Evolutionary conservation across 176 grass and related monocot genomes (phyloP).

Genomic region (Carex pumila): DNA sequence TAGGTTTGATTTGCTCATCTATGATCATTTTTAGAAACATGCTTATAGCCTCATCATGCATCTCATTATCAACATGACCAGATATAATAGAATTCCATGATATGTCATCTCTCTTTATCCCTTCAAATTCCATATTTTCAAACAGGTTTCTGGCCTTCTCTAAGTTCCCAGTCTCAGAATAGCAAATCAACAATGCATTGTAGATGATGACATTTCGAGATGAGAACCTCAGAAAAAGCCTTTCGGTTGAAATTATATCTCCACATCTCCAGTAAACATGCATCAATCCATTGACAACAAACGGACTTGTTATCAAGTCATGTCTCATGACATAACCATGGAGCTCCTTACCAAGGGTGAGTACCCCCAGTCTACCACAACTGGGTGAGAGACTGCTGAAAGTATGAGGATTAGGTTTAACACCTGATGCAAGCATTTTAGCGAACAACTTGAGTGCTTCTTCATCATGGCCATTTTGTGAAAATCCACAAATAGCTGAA

Average conservation of each 20-base stretch:
- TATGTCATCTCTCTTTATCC: slow-evolving; percentile 20
- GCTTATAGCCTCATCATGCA: slow-evolving; percentile 14
- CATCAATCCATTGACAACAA: slow-evolving; percentile 26
- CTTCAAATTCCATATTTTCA: slow-evolving; percentile 22
- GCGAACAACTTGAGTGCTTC: slow-evolving; percentile 15
- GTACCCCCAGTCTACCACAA: slow-evolving; percentile 18
- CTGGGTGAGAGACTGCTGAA: slow-evolving; percentile 21
- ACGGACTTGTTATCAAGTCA: slow-evolving; percentile 9
- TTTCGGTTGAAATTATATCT: slow-evolving; percentile 2
- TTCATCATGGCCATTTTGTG: slow-evolving; percentile 24
- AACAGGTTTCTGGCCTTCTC: slow-evolving; percentile 22
- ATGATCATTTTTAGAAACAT: slow-evolving; percentile 24
- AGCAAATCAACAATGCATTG: slow-evolving; percentile 27
- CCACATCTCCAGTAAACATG: slow-evolving; percentile 26
- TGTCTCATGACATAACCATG: slow-evolving; percentile 26
- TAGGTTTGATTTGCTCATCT: slow-evolving; percentile 15
- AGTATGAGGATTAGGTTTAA: slow-evolving; percentile 27
- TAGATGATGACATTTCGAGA: slow-evolving; percentile 15
- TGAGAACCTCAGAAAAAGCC: slow-evolving; percentile 19
- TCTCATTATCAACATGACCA: slow-evolving; percentile 26
- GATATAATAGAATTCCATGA: slow-evolving; percentile 35
- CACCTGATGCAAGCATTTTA: slow-evolving; percentile 15
- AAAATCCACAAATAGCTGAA: slow-evolving; percentile 21
- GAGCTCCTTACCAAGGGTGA: slow-evolving; percentile 16
- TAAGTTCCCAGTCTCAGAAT: slow-evolving; percentile 17